phyloP scores from a whole-genome alignment of 228 moss, liverwort and hornwort genomes.

The Sphagnum magellanicum region DNA sequence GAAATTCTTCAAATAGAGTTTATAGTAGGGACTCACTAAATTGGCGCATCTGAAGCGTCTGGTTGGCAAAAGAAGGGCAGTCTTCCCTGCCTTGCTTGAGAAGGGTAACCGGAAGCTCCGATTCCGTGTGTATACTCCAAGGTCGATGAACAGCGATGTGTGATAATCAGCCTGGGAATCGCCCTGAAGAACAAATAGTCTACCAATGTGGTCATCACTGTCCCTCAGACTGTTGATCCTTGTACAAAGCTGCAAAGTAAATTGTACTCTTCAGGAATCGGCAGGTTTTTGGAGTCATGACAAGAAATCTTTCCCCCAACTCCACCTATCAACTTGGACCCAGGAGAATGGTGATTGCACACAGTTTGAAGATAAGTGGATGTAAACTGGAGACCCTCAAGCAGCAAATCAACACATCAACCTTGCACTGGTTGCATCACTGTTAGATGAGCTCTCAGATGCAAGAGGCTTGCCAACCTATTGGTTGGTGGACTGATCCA shows the following conservation, averaged over 20 bases:
- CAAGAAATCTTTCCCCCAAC: not conserved
- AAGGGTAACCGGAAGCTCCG: constrained; percentile 88
- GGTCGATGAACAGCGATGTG: constrained; percentile 58
- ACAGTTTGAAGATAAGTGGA: no score
- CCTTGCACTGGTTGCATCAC: no score
- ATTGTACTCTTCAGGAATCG: not conserved
- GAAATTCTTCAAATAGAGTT: not conserved
- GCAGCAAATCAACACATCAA: no score
- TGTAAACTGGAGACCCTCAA: no score
- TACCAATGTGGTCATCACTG: constrained; percentile 29
- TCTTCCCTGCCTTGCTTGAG: constrained; percentile 94
- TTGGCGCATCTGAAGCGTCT: constrained; percentile 51
- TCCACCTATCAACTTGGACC: not conserved
- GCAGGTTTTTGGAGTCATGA: not conserved
- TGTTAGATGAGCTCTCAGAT: no score
- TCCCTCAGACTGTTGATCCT: constrained; percentile 52
- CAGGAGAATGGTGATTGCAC: not conserved
- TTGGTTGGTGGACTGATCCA: no score
- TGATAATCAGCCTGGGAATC: constrained; percentile 44
- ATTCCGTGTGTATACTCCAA: constrained; percentile 88
- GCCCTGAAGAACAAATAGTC: constrained; percentile 71
- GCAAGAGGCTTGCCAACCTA: no score
- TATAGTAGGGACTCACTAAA: constrained; percentile 27
- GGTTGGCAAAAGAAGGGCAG: constrained; percentile 63
- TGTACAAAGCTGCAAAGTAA: constrained; percentile 61